Conservation (phyloP, 371 early-diverging fungal species). For the Mucor indicus region DNA sequence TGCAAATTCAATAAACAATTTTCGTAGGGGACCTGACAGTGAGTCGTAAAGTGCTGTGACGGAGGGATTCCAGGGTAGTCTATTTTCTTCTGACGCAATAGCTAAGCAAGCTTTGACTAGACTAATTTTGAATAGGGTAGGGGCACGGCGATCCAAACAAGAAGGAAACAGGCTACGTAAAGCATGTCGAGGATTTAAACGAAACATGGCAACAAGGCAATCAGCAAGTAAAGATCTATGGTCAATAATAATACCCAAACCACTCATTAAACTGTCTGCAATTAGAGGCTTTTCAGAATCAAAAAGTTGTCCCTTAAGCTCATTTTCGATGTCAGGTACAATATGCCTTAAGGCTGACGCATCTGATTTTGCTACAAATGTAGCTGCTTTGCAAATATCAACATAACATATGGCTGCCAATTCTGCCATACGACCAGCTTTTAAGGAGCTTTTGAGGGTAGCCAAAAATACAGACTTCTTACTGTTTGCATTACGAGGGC, state of each 20-base stretch:
- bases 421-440: constrained; percentile 63
- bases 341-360: constrained; percentile 63
- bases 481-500: constrained; percentile 25
- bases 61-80: constrained; percentile 75
- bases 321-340: constrained; percentile 74
- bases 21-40: constrained; percentile 66
- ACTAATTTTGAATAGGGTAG: constrained; percentile 70
- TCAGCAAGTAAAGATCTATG: constrained; percentile 66
- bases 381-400: constrained; percentile 78
- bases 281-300: constrained; percentile 58
- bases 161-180: constrained; percentile 66
- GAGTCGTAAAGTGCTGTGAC: constrained; percentile 64
- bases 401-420: constrained; percentile 76
- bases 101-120: constrained; percentile 73
- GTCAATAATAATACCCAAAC: constrained; percentile 54
- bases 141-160: constrained; percentile 66
- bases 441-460: constrained; percentile 60
- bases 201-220: constrained; percentile 73
- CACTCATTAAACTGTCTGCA: constrained; percentile 57
- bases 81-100: constrained; percentile 68
- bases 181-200: constrained; percentile 67
- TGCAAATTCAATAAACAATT: constrained; percentile 63
- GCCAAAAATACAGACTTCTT: constrained; percentile 69
- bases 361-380: constrained; percentile 66
- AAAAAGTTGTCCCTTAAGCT: constrained; percentile 69